Evolutionary conservation across 2,329 filamentous ascomycete genomes (phyloP).

Genomic region (Immersiporthe knoxdaviesiana): DNA sequence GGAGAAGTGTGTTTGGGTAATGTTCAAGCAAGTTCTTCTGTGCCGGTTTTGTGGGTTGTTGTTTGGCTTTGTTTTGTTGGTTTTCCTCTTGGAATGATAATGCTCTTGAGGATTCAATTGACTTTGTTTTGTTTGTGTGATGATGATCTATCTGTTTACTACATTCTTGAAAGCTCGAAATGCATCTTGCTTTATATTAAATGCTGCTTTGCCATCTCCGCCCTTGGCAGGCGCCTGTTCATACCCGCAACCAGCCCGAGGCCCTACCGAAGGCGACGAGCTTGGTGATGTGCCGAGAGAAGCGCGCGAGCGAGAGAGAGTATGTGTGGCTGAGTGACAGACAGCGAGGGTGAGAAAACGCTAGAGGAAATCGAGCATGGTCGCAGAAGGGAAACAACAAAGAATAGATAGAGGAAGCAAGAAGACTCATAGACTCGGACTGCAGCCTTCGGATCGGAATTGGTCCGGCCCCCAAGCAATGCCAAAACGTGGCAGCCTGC

Average conservation of each 20-base stretch:
- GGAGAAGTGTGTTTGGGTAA: neutral
- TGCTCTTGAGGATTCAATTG: neutral
- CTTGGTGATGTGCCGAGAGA: conserved; percentile 3
- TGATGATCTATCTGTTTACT: neutral
- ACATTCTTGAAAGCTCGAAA: neutral
- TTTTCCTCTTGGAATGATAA: neutral
- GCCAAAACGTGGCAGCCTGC: neutral
- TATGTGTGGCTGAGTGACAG: neutral
- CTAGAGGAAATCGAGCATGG: neutral
- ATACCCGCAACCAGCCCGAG: neutral
- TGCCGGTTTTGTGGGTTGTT: neutral
- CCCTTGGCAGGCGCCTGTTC: neutral
- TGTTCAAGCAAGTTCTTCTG: neutral
- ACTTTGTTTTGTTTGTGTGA: neutral
- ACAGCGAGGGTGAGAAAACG: neutral
- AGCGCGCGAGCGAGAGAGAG: neutral
- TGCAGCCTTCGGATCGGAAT: neutral
- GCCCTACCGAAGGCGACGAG: neutral
- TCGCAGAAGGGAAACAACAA: neutral
- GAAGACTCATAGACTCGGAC: neutral
- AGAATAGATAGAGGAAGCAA: neutral
- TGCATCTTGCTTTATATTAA: neutral
- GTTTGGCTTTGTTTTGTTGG: neutral
- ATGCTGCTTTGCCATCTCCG: neutral
- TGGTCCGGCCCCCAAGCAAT: neutral